Base-by-base conservation (phyloP, 345 rosid species). In the Erysimum cheiranthoides region DNA sequence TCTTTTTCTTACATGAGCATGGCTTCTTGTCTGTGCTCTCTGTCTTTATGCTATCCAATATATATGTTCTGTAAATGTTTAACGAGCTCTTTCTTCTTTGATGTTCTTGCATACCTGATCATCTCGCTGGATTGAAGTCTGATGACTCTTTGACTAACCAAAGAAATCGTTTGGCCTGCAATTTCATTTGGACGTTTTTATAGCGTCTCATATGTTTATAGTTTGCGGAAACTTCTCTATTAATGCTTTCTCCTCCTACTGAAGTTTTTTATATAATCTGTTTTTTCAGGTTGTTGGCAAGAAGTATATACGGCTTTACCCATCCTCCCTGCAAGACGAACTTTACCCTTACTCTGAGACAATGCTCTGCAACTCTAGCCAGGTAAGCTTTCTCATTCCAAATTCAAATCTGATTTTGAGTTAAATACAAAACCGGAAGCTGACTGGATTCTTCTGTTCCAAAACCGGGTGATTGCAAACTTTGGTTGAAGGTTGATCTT, bases 291-390 rank as follows among this genome's bases (percentile, higher is more conserved):
- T 92, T 75, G 98, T 94, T 68, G 98, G 98, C 13, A 87, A 84
- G 71, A 94, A 94, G 80, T 94, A 94, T 76, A 43, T 94, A 54
- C 84, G 99, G 85, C 97, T 94, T 54, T 93, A 93, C 80, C 68
- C 87, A 49, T 81, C 91, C 68, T 86, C 93, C 10, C 10, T 87
- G 66, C 84, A 85, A 8, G 92, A 88, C 70, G 97, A 92, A 75
- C 95, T 94, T 68, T 83, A 90, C 71, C 97, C 97, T 31, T 82
- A 85, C 82, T 77, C 82, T 27, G 96, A 92, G 84, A 90, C 90
- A 45, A 94, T 92, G 97, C 96, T 92, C 14, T 60, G 82, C 76
- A 94, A 94, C 84, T 92, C 99, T 71, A 94, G 97, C 80, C 93
- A 88, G 97, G 99, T 92, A 49, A 86, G 43, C 62, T 60, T 4